phyloP scores from a whole-genome alignment of 2,329 filamentous ascomycete species.

The Paecilomyces fulvus region DNA sequence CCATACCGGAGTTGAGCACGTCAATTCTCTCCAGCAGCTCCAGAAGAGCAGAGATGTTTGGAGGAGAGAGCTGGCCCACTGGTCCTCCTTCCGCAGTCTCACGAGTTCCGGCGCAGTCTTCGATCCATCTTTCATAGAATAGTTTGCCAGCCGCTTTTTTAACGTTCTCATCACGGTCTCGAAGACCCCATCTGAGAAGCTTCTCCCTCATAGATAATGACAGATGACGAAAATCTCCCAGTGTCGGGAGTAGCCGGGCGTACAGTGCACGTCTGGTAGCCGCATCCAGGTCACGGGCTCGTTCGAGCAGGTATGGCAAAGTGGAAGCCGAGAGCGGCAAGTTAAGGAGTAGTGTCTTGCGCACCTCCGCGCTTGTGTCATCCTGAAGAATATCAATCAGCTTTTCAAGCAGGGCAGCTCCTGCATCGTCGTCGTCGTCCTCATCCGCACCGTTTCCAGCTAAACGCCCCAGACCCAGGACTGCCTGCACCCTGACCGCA shows the following conservation, averaged over 20 bases:
- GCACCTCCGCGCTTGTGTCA: slow-evolving; percentile 87
- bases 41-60: slow-evolving; percentile 72
- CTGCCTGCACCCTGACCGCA: slow-evolving; percentile 84
- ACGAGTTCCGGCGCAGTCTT: slow-evolving; percentile 72
- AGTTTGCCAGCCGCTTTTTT: slow-evolving; percentile 82
- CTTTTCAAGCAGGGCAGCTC: slow-evolving; percentile 67
- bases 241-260: slow-evolving; percentile 71
- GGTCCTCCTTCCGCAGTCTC: slow-evolving; percentile 45
- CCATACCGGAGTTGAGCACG: slow-evolving; percentile 78
- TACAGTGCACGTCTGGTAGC: slow-evolving; percentile 80
- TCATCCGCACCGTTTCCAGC: slow-evolving; percentile 66
- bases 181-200: slow-evolving; percentile 84
- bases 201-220: slow-evolving; percentile 94
- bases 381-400: slow-evolving; percentile 85
- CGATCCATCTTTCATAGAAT: slow-evolving; percentile 95
- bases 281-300: slow-evolving; percentile 80
- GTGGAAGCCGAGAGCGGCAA: slow-evolving; percentile 78
- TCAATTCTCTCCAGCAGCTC: slow-evolving; percentile 93
- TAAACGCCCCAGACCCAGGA: slow-evolving; percentile 77
- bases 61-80: slow-evolving; percentile 44
- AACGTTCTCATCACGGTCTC: slow-evolving; percentile 89
- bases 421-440: slow-evolving; percentile 57
- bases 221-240: slow-evolving; percentile 90
- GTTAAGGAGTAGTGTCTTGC: slow-evolving; percentile 79
- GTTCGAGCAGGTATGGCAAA: slow-evolving; percentile 78